Evolutionary conservation across 1,284 basidiomycete genomes (phyloP).

Genomic region (Sphagnurus paluster): DNA sequence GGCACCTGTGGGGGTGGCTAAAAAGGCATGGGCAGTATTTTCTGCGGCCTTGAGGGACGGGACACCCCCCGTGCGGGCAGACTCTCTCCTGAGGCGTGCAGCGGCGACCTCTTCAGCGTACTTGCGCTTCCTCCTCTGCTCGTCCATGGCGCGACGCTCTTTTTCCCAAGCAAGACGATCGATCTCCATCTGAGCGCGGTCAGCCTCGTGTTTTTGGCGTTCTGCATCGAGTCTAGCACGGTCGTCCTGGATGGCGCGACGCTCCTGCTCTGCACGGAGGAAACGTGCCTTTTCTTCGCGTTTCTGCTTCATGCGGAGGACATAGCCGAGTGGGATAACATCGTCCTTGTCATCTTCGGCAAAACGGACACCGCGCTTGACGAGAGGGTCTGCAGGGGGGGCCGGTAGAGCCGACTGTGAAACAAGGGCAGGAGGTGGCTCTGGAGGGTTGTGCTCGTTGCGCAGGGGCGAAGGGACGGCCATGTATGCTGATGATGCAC

Average conservation of each 20-base stretch:
- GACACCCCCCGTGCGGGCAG: conserved; percentile 46
- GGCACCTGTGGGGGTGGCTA: conserved; percentile 13
- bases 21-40: conserved; percentile 11
- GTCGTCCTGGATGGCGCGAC: conserved; percentile 33
- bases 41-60: conserved; percentile 26
- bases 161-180: conserved; percentile 55
- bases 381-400: conserved; percentile 23
- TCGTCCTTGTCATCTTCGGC: conserved; percentile 68
- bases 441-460: conserved; percentile 35
- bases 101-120: conserved; percentile 64
- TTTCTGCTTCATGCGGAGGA: conserved; percentile 66
- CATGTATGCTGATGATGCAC: conserved; percentile 37
- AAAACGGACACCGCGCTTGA: conserved; percentile 69
- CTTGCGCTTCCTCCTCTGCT: conserved; percentile 51
- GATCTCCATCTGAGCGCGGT: conserved; percentile 51
- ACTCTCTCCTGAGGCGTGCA: conserved; percentile 60
- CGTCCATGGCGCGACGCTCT: conserved; percentile 56
- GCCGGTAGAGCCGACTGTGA: conserved; percentile 12
- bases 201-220: conserved; percentile 43
- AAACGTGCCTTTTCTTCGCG: conserved; percentile 72
- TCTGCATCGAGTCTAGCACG: conserved; percentile 48
- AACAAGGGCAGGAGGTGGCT: conserved; percentile 11
- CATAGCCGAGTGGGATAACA: conserved; percentile 63
- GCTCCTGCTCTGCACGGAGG: conserved; percentile 54
- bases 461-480: conserved; percentile 56